Conservation (phyloP, 2,329 filamentous ascomycete genomes). For the Talaromyces sp. region DNA sequence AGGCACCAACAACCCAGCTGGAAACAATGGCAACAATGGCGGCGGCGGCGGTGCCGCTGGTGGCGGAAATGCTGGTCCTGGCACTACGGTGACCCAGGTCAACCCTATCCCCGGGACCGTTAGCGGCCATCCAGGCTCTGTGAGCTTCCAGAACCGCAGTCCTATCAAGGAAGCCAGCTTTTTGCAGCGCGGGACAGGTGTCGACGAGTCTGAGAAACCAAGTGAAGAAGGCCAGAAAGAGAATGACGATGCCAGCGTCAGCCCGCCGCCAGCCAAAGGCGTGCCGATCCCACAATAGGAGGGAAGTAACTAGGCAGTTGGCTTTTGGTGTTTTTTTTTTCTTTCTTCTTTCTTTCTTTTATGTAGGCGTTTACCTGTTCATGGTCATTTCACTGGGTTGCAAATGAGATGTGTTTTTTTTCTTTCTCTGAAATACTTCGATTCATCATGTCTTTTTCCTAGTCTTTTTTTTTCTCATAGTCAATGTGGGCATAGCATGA, state of each 20-base stretch:
- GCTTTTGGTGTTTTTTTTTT: neutral
- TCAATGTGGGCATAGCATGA: neutral
- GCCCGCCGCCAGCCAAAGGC: conserved; percentile 43
- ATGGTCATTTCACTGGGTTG: neutral
- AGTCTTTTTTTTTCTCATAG: conserved; percentile 7
- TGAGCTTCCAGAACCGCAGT: conserved; percentile 59
- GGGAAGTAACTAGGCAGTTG: conserved; percentile 8
- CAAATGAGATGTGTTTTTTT: neutral
- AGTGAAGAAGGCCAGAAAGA: conserved; percentile 45
- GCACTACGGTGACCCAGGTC: conserved; percentile 22
- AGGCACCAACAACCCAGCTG: conserved; percentile 31
- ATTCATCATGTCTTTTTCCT: conserved; percentile 8
- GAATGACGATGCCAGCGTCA: conserved; percentile 40
- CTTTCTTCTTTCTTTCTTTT: neutral
- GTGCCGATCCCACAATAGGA: conserved; percentile 62
- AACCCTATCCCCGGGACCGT: conserved; percentile 42
- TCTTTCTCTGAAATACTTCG: neutral
- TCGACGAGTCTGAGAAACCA: conserved; percentile 37
- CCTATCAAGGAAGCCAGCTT: conserved; percentile 90
- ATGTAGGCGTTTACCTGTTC: neutral
- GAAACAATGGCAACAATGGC: conserved; percentile 20
- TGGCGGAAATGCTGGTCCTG: neutral
- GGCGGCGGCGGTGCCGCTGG: conserved; percentile 1
- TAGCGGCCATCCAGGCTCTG: conserved; percentile 34
- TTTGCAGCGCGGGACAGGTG: conserved; percentile 67